Evolutionary conservation across 2,329 filamentous ascomycete genomes (phyloP).

Genomic region (Botryotinia globosa): DNA sequence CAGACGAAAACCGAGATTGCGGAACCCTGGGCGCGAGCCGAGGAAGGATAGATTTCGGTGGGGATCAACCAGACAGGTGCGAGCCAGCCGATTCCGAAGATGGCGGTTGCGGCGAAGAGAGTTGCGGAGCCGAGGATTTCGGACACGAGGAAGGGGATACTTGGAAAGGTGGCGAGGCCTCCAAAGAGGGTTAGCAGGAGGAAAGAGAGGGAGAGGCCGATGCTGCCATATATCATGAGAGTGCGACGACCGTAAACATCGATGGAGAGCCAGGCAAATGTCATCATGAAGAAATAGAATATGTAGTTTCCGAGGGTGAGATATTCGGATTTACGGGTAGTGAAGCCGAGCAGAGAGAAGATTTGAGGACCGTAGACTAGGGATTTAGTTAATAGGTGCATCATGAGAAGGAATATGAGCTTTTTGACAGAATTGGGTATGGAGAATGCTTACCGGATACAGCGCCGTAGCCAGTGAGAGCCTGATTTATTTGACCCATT

Average conservation of each 20-base stretch:
- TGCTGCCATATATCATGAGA: conserved; percentile 52
- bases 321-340: conserved; percentile 50
- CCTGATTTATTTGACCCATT: conserved; percentile 63
- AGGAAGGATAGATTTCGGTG: conserved; percentile 62
- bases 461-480: conserved; percentile 56
- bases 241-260: conserved; percentile 53
- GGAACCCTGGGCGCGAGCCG: conserved; percentile 61
- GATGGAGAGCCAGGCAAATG: conserved; percentile 57
- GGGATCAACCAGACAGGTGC: conserved; percentile 55
- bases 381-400: conserved; percentile 28
- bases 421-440: not conserved
- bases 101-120: conserved; percentile 56
- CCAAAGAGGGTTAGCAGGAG: conserved; percentile 52
- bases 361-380: conserved; percentile 62
- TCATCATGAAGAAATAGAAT: conserved; percentile 59
- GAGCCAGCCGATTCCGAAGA: conserved; percentile 60
- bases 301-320: conserved; percentile 60
- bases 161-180: conserved; percentile 45
- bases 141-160: conserved; percentile 43
- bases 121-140: conserved; percentile 51
- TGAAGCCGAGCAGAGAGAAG: conserved; percentile 59
- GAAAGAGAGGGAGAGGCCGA: conserved; percentile 49
- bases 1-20: conserved; percentile 61
- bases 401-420: no score
- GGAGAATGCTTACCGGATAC: conserved; percentile 42